phyloP scores from a whole-genome alignment of 2,329 filamentous ascomycete species.

The Simplicillium sp. region DNA sequence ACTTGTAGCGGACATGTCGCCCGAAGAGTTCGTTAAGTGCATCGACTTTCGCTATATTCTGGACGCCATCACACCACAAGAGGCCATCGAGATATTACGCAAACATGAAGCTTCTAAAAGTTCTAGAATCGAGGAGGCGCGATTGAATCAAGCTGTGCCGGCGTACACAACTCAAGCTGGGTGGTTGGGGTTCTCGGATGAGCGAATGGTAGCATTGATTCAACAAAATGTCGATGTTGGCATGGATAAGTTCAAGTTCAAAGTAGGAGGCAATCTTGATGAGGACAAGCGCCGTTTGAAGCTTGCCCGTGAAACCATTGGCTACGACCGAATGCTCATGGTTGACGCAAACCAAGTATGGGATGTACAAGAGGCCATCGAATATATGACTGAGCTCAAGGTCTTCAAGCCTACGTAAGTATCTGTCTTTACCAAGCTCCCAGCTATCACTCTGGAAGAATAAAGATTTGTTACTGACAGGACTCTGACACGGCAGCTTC shows the following conservation, averaged over 20 bases:
- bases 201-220: conserved; percentile 54
- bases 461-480: background rate
- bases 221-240: conserved; percentile 42
- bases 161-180: conserved; percentile 62
- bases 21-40: conserved; percentile 56
- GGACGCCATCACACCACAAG: conserved; percentile 58
- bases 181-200: conserved; percentile 59
- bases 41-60: conserved; percentile 66
- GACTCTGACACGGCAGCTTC: background rate
- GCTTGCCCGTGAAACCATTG: conserved; percentile 53
- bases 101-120: conserved; percentile 48
- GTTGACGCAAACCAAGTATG: conserved; percentile 63
- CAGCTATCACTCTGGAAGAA: background rate
- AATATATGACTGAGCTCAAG: conserved; percentile 55
- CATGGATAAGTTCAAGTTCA: conserved; percentile 62
- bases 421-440: too few species aligned
- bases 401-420: conserved; percentile 43
- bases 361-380: conserved; percentile 59
- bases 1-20: conserved; percentile 59
- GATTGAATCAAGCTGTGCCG: conserved; percentile 50
- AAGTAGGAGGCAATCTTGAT: conserved; percentile 51
- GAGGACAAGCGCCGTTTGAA: conserved; percentile 46
- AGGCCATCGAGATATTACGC: conserved; percentile 51
- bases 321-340: conserved; percentile 60
- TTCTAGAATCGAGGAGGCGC: conserved; percentile 50